These are phyloP conservation scores for Cymodocea nodosa DNA, from an alignment of 116 monocot genomes.

Conservation along the genomic window DNA sequence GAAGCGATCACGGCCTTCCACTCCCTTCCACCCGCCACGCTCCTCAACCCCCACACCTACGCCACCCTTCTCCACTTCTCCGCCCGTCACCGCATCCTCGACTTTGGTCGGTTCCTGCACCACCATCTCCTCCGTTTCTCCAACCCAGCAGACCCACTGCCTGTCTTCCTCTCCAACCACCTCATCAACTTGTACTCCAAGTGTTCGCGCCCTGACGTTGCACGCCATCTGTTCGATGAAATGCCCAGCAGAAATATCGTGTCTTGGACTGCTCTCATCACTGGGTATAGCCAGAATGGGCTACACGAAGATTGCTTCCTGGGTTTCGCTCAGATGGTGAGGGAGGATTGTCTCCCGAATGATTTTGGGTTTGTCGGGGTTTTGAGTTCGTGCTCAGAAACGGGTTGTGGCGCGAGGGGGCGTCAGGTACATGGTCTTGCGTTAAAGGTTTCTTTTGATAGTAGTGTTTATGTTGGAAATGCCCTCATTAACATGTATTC, in stretches of 20 bases:
- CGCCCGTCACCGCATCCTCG: conserved; percentile 18
- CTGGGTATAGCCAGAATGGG: conserved; percentile 11
- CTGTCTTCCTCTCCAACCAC: conserved; percentile 17
- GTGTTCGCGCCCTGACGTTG: conserved; percentile 19
- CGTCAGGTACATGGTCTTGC: conserved; percentile 22
- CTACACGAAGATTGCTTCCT: conserved; percentile 11
- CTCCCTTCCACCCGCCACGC: conserved; percentile 6
- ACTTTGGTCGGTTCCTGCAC: conserved; percentile 26
- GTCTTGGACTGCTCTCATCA: conserved; percentile 27
- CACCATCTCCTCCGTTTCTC: conserved; percentile 13
- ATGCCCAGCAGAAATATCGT: conserved; percentile 31
- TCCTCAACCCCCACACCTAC: conserved; percentile 4
- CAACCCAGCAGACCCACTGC: neutral
- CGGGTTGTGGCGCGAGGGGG: neutral
- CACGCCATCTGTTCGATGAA: conserved; percentile 33
- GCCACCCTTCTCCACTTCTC: conserved; percentile 19
- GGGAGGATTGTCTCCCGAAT: conserved; percentile 9
- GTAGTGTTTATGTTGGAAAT: conserved; percentile 15
- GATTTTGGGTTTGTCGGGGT: conserved; percentile 17
- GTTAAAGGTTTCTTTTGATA: conserved; percentile 8
- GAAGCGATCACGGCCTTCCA: conserved; percentile 15
- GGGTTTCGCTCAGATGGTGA: conserved; percentile 14
- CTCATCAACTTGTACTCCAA: conserved; percentile 35
- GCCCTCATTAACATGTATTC: conserved; percentile 26
- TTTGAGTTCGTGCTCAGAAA: conserved; percentile 9